Evolutionary conservation across 345 rosid genomes (phyloP).

Genomic region (Salix caprea): DNA sequence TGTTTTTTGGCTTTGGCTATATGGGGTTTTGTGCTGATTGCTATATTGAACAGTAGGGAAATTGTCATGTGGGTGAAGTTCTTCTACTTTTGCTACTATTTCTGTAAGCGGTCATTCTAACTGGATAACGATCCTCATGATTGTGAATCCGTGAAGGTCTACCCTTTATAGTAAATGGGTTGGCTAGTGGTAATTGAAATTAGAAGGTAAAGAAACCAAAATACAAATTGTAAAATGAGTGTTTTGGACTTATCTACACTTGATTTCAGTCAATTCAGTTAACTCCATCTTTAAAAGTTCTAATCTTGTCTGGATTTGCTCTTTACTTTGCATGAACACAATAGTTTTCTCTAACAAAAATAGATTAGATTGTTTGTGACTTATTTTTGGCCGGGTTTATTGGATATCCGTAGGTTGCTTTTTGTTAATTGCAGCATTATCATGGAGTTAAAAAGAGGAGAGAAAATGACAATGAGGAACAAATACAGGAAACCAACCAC

Average conservation of each 20-base stretch:
- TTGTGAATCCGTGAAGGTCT: background rate
- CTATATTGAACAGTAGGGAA: conserved; percentile 4
- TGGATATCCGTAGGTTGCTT: conserved; percentile 47
- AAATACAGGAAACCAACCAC: conserved; percentile 67
- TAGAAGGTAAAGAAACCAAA: background rate
- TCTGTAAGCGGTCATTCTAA: background rate
- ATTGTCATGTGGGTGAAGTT: background rate
- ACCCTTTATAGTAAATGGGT: background rate
- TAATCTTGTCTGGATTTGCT: background rate
- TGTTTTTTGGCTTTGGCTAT: background rate
- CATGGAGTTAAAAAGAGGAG: conserved; percentile 50
- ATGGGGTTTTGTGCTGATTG: conserved; percentile 18
- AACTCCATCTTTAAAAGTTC: background rate
- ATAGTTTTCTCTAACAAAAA: background rate
- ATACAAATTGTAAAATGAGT: conserved; percentile 3
- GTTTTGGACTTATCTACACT: conserved; percentile 1
- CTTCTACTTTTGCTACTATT: background rate
- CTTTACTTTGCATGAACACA: background rate
- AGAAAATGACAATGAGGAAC: conserved; percentile 67
- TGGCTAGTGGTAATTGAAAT: background rate
- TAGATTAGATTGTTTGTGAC: conserved; percentile 16
- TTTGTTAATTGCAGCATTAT: conserved; percentile 55
- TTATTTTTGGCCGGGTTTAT: conserved; percentile 26
- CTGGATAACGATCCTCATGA: background rate
- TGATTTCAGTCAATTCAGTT: background rate